phyloP scores from a whole-genome alignment of 1,139 yeast species.

The Pichia sp. region DNA sequence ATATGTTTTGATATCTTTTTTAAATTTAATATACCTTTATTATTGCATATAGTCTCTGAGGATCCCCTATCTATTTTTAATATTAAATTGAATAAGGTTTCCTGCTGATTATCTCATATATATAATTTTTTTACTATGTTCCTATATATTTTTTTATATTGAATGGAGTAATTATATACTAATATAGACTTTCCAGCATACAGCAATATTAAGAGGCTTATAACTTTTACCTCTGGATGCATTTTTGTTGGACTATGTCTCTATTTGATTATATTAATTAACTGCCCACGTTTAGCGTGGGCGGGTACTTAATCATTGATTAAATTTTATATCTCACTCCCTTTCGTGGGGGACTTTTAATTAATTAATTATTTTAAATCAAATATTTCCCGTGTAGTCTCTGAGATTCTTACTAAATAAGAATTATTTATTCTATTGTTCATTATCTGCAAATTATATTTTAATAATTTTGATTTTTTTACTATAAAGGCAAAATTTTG shows the following conservation, averaged over 20 bases:
- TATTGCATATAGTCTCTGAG: not conserved
- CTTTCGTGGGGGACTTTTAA: too few relatives aligned
- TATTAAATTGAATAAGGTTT: conserved; percentile 19
- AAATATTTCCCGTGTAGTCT: conserved; percentile 10
- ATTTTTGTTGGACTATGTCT: too few relatives aligned
- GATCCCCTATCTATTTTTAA: conserved; percentile 7
- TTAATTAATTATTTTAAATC: too few relatives aligned
- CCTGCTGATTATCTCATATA: conserved; percentile 6
- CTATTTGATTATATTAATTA: too few relatives aligned
- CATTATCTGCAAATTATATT: conserved; percentile 6
- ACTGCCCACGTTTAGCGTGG: too few relatives aligned
- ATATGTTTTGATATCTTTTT: conserved; percentile 4
- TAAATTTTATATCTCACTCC: conserved; percentile 2
- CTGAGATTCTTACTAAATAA: conserved; percentile 10
- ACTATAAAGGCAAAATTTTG: conserved; percentile 4
- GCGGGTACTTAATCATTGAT: too few relatives aligned
- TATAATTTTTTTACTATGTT: conserved; percentile 6
- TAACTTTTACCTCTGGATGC: too few relatives aligned
- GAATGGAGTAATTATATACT: conserved; percentile 4
- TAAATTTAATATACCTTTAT: not conserved
- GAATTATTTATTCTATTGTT: not conserved
- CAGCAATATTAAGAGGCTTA: conserved; percentile 17
- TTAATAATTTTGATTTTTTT: conserved; percentile 6
- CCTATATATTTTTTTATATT: not conserved
- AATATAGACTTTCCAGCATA: conserved; percentile 2